A percentile compares a stretch with the other conserved stretches of the same genome.
Conservation (phyloP, 2,329 filamentous ascomycete genomes). For the Stylonectria norvegica region DNA sequence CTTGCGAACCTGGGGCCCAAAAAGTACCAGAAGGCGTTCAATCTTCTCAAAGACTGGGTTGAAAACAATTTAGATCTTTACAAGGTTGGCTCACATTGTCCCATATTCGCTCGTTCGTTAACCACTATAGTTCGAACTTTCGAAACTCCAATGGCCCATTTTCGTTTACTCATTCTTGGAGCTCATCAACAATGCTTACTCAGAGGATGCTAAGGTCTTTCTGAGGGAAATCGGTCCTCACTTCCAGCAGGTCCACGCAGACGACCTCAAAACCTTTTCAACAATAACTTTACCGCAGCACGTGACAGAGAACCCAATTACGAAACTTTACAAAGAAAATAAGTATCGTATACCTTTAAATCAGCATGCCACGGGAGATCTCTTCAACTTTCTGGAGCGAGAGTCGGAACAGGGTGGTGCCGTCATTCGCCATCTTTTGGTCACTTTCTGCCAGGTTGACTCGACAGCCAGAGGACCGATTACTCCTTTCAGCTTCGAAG, state of each 20-base stretch:
- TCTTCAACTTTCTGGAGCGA: slow-evolving; percentile 87
- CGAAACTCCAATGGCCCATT: slow-evolving; percentile 84
- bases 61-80: slow-evolving; percentile 92
- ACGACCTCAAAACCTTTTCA: slow-evolving; percentile 75
- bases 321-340: slow-evolving; percentile 77
- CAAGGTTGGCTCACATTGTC: slow-evolving; percentile 56
- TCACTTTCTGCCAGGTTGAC: slow-evolving; percentile 56
- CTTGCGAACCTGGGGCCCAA: slow-evolving; percentile 69
- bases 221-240: slow-evolving; percentile 62
- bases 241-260: slow-evolving; percentile 75
- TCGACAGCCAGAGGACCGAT: slow-evolving; percentile 59
- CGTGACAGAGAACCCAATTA: slow-evolving; percentile 69
- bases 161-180: slow-evolving; percentile 92
- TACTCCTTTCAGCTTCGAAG: slow-evolving; percentile 61
- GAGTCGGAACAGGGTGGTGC: slow-evolving; percentile 77
- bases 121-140: slow-evolving; percentile 70
- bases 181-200: slow-evolving; percentile 68
- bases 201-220: slow-evolving; percentile 70
- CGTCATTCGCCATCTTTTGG: slow-evolving; percentile 72
- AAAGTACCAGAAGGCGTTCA: slow-evolving; percentile 74
- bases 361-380: slow-evolving; percentile 73
- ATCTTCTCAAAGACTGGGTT: slow-evolving; percentile 74
- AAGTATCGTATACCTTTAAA: slow-evolving; percentile 91
- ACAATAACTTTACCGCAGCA: slow-evolving; percentile 75
- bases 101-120: slow-evolving; percentile 11